Conservation (phyloP, 164 flowering plant genomes). For the Warburgia ugandensis region DNA sequence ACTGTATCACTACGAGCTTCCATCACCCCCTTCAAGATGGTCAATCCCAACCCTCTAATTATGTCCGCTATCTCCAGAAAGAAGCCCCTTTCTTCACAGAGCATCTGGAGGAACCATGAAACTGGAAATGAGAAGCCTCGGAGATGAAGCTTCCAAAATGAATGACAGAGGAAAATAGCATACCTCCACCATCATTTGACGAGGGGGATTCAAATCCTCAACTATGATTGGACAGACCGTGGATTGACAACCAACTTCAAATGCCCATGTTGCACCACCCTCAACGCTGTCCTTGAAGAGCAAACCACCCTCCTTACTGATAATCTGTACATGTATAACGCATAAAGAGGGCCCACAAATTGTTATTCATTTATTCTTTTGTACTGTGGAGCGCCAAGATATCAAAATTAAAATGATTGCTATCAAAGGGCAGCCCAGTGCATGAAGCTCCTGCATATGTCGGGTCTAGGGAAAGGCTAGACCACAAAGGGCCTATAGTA, state of each 20-base stretch:
- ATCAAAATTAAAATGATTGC: too few species aligned
- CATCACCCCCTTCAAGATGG: constrained; percentile 64
- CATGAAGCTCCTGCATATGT: too few species aligned
- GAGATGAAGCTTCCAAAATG: too few species aligned
- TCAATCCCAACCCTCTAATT: constrained; percentile 43
- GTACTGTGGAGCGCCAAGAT: too few species aligned
- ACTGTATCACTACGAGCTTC: constrained; percentile 31
- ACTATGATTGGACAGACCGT: constrained; percentile 89
- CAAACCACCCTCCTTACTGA: constrained; percentile 58
- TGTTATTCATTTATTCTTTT: background rate
- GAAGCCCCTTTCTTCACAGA: constrained; percentile 52
- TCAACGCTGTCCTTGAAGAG: constrained; percentile 59
- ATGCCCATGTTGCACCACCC: constrained; percentile 96
- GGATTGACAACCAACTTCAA: constrained; percentile 85
- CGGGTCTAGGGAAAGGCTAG: too few species aligned
- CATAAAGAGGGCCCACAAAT: background rate
- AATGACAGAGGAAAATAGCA: background rate
- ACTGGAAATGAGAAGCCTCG: background rate
- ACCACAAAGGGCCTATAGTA: too few species aligned
- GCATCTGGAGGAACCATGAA: constrained; percentile 40
- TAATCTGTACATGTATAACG: constrained; percentile 33
- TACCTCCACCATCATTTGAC: constrained; percentile 98
- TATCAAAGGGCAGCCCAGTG: too few species aligned
- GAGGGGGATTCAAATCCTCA: constrained; percentile 80
- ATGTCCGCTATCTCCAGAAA: constrained; percentile 83